Evolutionary conservation across 1,284 basidiomycete species (phyloP).

Genomic region (Peniophora sp.): DNA sequence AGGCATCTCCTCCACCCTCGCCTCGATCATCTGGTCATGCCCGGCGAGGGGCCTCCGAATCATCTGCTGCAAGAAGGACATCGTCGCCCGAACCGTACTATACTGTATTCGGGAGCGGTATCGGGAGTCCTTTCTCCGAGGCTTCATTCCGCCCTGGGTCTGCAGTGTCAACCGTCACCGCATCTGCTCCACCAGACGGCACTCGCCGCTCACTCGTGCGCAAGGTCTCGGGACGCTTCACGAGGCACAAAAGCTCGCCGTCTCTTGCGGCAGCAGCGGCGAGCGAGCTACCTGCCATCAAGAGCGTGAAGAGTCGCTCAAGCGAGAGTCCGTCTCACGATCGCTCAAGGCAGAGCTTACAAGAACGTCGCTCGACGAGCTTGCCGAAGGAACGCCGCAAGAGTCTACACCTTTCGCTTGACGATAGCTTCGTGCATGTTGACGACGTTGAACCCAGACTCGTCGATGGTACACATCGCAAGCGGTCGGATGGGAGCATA

Average conservation of each 20-base stretch:
- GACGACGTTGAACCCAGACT: conserved; percentile 1
- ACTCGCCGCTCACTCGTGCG: conserved; percentile 8
- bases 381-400: conserved; percentile 13
- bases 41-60: not conserved
- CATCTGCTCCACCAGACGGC: not conserved
- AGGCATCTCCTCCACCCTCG: conserved; percentile 8
- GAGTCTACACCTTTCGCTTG: conserved; percentile 17
- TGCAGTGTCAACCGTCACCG: not conserved
- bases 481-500: conserved; percentile 3
- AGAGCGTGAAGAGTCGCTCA: not conserved
- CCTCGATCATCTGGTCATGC: not conserved
- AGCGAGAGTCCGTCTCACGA: not conserved
- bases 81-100: conserved; percentile 34
- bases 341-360: conserved; percentile 22
- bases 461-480: not conserved
- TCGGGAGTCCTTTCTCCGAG: conserved; percentile 13
- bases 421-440: conserved; percentile 16
- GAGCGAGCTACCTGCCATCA: not conserved
- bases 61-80: not conserved
- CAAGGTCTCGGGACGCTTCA: conserved; percentile 10
- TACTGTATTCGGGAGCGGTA: conserved; percentile 43
- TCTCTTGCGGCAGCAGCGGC: not conserved
- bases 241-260: conserved; percentile 1
- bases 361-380: conserved; percentile 20
- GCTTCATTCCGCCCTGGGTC: conserved; percentile 1